Conservation (phyloP, 1,139 yeast genomes). For the Nadsonia starkeyi-henricii region DNA sequence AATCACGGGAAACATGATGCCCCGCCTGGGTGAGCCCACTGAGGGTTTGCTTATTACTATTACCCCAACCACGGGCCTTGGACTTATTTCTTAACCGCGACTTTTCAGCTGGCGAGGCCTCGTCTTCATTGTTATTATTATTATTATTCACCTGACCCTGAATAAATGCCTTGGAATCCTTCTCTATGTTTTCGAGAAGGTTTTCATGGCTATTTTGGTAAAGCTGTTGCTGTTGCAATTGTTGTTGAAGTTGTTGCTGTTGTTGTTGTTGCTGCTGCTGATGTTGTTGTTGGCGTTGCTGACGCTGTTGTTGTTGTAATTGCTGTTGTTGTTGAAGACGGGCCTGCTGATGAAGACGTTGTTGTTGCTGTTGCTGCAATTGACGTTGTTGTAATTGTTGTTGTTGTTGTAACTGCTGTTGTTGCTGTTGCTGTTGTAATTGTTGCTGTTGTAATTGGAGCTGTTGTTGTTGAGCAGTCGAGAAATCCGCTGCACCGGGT, state of each 20-base stretch:
- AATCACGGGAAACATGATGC: neutral
- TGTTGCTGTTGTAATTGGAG: slow-evolving; percentile 7
- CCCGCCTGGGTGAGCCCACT: neutral
- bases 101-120: too few relatives aligned
- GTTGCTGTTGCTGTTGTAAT: slow-evolving; percentile 4
- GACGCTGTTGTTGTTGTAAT: slow-evolving; percentile 1
- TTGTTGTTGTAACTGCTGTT: slow-evolving; percentile 3
- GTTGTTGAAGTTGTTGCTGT: neutral
- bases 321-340: slow-evolving; percentile 1
- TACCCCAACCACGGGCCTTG: too few relatives aligned
- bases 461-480: neutral
- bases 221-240: neutral
- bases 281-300: too few relatives aligned
- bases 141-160: too few relatives aligned
- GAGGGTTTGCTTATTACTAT: neutral
- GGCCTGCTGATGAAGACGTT: slow-evolving; percentile 5
- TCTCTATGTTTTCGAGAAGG: neutral
- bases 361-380: slow-evolving; percentile 6
- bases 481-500: too few relatives aligned
- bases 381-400: slow-evolving; percentile 1
- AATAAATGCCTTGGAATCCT: neutral
- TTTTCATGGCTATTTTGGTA: neutral
- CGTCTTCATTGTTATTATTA: too few relatives aligned
- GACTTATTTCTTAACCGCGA: too few relatives aligned
- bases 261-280: slow-evolving; percentile 6